These are phyloP conservation scores for Aspergillus vadensis DNA, from an alignment of 2,329 filamentous ascomycete species.

Conservation along the genomic window DNA sequence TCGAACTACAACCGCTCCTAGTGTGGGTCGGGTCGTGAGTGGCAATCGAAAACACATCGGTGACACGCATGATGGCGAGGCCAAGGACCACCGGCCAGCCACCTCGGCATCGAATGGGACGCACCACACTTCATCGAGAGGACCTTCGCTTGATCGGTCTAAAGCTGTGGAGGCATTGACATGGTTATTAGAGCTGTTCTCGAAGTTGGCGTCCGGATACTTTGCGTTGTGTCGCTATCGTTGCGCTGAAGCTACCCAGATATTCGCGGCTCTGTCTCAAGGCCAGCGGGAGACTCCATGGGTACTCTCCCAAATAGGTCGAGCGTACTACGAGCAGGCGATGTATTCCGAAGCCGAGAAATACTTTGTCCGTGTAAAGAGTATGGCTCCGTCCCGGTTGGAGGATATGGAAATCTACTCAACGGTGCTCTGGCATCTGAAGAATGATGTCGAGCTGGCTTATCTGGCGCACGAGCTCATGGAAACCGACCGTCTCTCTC, in stretches of 20 bases:
- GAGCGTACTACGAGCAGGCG: slow-evolving; percentile 87
- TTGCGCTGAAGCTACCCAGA: slow-evolving; percentile 73
- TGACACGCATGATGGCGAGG: slow-evolving; percentile 65
- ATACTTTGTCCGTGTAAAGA: slow-evolving; percentile 76
- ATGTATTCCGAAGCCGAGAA: slow-evolving; percentile 85
- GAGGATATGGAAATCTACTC: slow-evolving; percentile 99
- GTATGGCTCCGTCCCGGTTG: slow-evolving; percentile 76
- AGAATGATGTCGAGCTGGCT: slow-evolving; percentile 86
- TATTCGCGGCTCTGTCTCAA: slow-evolving; percentile 69
- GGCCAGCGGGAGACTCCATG: slow-evolving; percentile 87
- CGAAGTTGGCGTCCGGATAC: slow-evolving; percentile 79
- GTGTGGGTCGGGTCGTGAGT: slow-evolving; percentile 82
- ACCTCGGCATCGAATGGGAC: slow-evolving; percentile 34
- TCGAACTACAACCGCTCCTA: slow-evolving; percentile 66
- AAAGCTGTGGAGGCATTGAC: slow-evolving; percentile 75
- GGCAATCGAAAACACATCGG: slow-evolving; percentile 74
- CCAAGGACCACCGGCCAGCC: slow-evolving; percentile 57
- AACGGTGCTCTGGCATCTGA: slow-evolving; percentile 97
- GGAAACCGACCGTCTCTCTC: slow-evolving; percentile 82
- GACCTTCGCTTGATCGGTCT: slow-evolving; percentile 52
- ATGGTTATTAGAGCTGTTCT: slow-evolving; percentile 77
- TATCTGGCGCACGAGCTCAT: slow-evolving; percentile 89
- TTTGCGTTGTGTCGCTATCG: slow-evolving; percentile 76
- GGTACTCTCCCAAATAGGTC: slow-evolving; percentile 87
- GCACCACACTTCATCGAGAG: slow-evolving; percentile 33